These are phyloP conservation scores for Cinnamomum chago DNA, from an alignment of 164 flowering plant genomes.

Conservation along the genomic window DNA sequence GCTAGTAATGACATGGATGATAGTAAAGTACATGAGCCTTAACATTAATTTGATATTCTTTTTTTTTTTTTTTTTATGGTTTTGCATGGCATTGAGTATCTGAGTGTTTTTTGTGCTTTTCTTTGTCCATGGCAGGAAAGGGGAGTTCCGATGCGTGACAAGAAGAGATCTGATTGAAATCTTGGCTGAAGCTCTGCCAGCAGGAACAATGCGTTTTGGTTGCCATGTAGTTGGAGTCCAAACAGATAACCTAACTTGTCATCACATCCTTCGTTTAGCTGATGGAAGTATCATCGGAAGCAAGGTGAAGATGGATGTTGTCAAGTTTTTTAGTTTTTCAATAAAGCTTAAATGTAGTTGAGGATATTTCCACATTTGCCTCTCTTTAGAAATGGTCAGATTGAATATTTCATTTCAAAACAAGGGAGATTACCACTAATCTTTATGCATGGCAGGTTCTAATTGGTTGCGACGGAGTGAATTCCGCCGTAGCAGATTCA, in stretches of 20 bases:
- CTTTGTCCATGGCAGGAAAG: slow-evolving; percentile 15
- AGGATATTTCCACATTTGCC: no score
- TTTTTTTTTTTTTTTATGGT: no score
- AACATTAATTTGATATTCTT: no score
- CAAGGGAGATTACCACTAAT: no score
- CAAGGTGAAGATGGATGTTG: slow-evolving; percentile 27
- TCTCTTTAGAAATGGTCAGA: no score
- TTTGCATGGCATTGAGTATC: no score
- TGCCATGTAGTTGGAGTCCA: slow-evolving; percentile 25
- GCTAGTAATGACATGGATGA: no score
- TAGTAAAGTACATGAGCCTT: no score
- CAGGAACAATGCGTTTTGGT: slow-evolving; percentile 30
- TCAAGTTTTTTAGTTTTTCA: neutral
- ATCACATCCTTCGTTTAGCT: slow-evolving; percentile 25
- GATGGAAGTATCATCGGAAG: slow-evolving; percentile 34
- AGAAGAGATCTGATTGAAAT: slow-evolving; percentile 36
- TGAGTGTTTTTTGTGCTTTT: neutral
- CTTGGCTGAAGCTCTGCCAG: slow-evolving; percentile 30
- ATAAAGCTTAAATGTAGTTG: no score
- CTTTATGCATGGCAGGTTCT: slow-evolving; percentile 27
- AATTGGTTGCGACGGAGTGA: slow-evolving; percentile 59
- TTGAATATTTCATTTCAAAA: no score
- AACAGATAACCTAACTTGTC: slow-evolving; percentile 22
- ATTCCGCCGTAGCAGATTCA: slow-evolving; percentile 33
- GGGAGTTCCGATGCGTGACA: slow-evolving; percentile 38